Base-by-base conservation (phyloP, 2,329 filamentous ascomycete species). In the Verticillium albo-atrum region DNA sequence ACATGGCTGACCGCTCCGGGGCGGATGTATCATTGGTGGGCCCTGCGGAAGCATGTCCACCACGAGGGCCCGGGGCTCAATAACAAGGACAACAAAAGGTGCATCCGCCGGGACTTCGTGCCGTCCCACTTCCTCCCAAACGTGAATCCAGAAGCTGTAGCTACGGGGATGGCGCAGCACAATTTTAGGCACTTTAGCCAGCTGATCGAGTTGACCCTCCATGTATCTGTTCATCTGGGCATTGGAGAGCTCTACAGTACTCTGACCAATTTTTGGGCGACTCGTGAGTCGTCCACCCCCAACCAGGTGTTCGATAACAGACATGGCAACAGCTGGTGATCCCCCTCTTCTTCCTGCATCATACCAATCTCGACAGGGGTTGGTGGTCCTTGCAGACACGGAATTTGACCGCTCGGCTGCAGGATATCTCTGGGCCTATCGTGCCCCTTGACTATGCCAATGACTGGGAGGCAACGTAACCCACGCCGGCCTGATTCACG, bases 71-170 rank as follows among this genome's bases (percentile, higher is more conserved):
- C 58, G 12, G 25, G 20, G 12, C 17, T 28, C 26, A 28, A 28
- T 26, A 20, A n/a, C 26, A 26, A 70, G 56, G 71, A 76, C 65
- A 80, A 81, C 69, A 74, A 76, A n/a, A 75, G 77, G 30, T 32
- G 30, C 30, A 3, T 32, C 30, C 30, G 30, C 30, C 30, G 30
- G 30, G 30, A 32, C 7, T 32, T 32, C 30, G 30, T 32, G 30
- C 30, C 30, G 30, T 32, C 30, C 30, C 30, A 32, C 4, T 32
- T 32, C 30, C 30, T 32, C 30, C 9, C 30, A 9, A 32, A 32
- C 30, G 30, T 14, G 30, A 32, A 32, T 14, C 30, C 30, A 14
- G 30, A 32, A 2, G 30, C 30, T 4, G 60, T 65, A 54, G 58
- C 65, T 51, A 64, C 67, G 23, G 71, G 76, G 61, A 72, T 62